Percentiles rank a stretch among this genome's conserved stretches.
phyloP scores from a whole-genome alignment of 73 alveolate genomes.

The Strombidium stylifer region DNA sequence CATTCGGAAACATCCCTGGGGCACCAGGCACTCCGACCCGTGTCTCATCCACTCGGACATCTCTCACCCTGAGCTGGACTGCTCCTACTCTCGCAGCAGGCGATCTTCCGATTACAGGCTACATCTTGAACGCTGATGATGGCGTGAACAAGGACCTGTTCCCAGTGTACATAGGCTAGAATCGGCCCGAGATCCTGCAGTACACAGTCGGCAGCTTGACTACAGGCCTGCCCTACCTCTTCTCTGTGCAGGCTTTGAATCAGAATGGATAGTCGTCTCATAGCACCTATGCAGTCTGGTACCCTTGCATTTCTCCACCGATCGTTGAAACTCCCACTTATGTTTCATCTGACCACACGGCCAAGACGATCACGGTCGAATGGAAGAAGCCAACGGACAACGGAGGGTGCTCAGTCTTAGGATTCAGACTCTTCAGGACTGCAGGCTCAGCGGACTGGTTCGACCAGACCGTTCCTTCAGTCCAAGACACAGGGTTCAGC shows the following conservation, averaged over 20 bases:
- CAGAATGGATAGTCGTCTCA: constrained; percentile 42
- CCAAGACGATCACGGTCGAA: constrained; percentile 39
- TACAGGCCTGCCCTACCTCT: constrained; percentile 47
- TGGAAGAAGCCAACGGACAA: constrained; percentile 54
- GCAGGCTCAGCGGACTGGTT: constrained; percentile 39
- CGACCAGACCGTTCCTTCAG: no score
- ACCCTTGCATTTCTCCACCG: constrained; percentile 46
- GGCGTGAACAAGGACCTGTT: constrained; percentile 38
- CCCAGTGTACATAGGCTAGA: constrained; percentile 35
- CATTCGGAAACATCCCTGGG: constrained; percentile 62
- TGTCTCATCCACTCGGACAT: constrained; percentile 17
- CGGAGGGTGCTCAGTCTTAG: constrained; percentile 63
- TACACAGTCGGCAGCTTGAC: constrained; percentile 28
- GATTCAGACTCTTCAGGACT: constrained; percentile 52
- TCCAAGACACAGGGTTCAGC: constrained; percentile 1
- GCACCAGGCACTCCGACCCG: constrained; percentile 36
- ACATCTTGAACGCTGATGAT: constrained; percentile 59
- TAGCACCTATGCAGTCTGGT: constrained; percentile 10
- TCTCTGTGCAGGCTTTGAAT: constrained; percentile 47
- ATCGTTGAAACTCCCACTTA: constrained; percentile 28
- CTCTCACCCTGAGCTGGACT: constrained; percentile 51
- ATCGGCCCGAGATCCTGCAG: constrained; percentile 40
- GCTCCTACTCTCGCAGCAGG: constrained; percentile 34
- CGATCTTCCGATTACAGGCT: constrained; percentile 42
- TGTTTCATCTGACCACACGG: constrained; percentile 22